Evolutionary conservation across 2,329 filamentous ascomycete genomes (phyloP), one percentile per base, ranked within the genome.

Genomic region (Fusarium temperatum): DNA sequence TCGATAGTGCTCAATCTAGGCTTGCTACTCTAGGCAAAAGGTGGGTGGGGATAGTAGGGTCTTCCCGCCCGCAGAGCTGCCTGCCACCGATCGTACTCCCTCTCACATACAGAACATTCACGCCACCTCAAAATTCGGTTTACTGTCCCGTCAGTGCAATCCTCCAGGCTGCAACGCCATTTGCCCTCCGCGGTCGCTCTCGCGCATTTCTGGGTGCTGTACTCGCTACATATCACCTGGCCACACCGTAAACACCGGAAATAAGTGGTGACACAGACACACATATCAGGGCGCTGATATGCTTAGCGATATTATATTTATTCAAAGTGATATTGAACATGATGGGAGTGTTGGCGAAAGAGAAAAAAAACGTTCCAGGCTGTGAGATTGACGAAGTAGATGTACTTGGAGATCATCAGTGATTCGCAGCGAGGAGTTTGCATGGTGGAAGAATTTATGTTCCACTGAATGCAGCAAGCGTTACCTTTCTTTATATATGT

Each of bases 281-380:
- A 55, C 51, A 55, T 55, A 6, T 28, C 2, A 13, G 20, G 1
- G 15, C 26, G 24, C n/a, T n/a, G 10, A 7, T 22, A 14, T 55
- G 11, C 4, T n/a, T n/a, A 10, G 24, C 35, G 20, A 22, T n/a
- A 6, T 3, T 14, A 18, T 18, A n/a, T 17, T 28, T 28, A n/a
- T 22, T 18, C 8, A 12, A 6, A 4, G 20, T 30, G 11, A 22
- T 17, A 6, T 8, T 14, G 51, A 2, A 36, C 32, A 36, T n/a
- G 26, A 12, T 30, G 2, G 4, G 0, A 18, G 6, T 41, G 8
- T 14, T 14, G 51, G 12, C 3, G 14, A 11, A 41, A 9, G 20
- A 14, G 8, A 4, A 6, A 3, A 6, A 18, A n/a, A 18, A 0
- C 0, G 2, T 14, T n/a, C 35, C 11, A 8, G 15, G 5, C 8